Conservation (phyloP, 2,329 filamentous ascomycete genomes). For the Colletotrichum tofieldiae region DNA sequence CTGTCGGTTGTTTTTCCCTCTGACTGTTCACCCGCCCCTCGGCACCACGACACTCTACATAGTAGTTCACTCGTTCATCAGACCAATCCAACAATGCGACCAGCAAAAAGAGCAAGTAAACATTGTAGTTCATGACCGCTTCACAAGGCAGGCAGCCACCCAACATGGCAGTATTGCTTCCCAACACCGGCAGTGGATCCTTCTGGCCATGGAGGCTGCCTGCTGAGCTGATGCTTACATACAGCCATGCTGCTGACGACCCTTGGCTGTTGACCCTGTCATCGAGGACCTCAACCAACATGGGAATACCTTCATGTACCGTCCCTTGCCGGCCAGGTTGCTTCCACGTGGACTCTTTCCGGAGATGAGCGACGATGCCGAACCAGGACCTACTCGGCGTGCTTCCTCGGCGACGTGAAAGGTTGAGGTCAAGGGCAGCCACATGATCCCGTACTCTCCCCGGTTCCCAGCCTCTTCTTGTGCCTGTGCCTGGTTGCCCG, state of each 20-base stretch:
- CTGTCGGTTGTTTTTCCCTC: no score
- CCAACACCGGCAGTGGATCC: not conserved
- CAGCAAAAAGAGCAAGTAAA: not conserved
- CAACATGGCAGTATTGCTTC: not conserved
- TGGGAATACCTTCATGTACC: not conserved
- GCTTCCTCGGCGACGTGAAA: not conserved
- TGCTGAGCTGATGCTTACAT: not conserved
- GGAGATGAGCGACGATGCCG: not conserved
- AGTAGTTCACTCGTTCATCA: conserved; percentile 13
- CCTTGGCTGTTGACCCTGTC: not conserved
- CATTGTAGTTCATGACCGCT: not conserved
- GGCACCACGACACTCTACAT: not conserved
- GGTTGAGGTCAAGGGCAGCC: not conserved
- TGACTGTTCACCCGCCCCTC: no score
- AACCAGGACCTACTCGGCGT: not conserved
- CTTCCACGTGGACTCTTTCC: not conserved
- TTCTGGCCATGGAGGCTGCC: not conserved
- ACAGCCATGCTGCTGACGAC: not conserved
- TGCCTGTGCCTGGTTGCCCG: not conserved
- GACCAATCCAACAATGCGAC: not conserved
- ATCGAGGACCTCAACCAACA: not conserved
- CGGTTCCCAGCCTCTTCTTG: not conserved
- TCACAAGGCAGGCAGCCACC: not conserved
- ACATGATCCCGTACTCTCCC: not conserved
- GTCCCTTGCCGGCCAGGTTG: not conserved